These are phyloP conservation scores for Kwoniella botswanensis DNA, from an alignment of 768 basidiomycete species.

Conservation along the genomic window DNA sequence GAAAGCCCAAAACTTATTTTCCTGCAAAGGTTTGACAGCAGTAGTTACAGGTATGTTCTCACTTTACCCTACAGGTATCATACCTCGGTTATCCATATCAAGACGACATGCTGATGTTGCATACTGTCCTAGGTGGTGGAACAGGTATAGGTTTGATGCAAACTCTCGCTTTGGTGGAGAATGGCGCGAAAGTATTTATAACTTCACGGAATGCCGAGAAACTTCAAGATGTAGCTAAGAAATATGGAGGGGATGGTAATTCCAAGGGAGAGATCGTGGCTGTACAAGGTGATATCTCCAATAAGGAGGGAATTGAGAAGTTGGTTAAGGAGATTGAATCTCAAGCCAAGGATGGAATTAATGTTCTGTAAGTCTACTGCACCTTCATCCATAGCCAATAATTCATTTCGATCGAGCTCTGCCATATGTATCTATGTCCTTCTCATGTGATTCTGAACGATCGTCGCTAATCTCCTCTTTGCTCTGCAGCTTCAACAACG, in stretches of 20 bases:
- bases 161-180: conserved; percentile 43
- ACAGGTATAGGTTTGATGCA: conserved; percentile 50
- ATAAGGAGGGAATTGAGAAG: conserved; percentile 36
- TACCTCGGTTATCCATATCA: too few relatives aligned
- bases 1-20: conserved; percentile 39
- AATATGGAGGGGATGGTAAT: conserved; percentile 42
- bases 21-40: conserved; percentile 41
- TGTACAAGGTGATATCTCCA: conserved; percentile 36
- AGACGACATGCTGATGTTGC: too few relatives aligned
- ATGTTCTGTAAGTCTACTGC: conserved; percentile 36
- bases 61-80: too few relatives aligned
- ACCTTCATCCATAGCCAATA: not conserved
- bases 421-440: too few relatives aligned
- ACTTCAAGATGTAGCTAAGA: conserved; percentile 44
- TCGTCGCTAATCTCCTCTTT: not conserved
- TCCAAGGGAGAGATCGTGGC: conserved; percentile 41
- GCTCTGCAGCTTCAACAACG: conserved; percentile 44
- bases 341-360: conserved; percentile 41
- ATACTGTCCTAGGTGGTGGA: conserved; percentile 20
- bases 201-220: conserved; percentile 40
- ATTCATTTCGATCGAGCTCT: too few relatives aligned
- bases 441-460: too few relatives aligned
- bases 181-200: conserved; percentile 47
- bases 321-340: conserved; percentile 35
- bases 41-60: conserved; percentile 45